phyloP scores from a whole-genome alignment of 129 eudicot genomes.

The Centaurea solstitialis region DNA sequence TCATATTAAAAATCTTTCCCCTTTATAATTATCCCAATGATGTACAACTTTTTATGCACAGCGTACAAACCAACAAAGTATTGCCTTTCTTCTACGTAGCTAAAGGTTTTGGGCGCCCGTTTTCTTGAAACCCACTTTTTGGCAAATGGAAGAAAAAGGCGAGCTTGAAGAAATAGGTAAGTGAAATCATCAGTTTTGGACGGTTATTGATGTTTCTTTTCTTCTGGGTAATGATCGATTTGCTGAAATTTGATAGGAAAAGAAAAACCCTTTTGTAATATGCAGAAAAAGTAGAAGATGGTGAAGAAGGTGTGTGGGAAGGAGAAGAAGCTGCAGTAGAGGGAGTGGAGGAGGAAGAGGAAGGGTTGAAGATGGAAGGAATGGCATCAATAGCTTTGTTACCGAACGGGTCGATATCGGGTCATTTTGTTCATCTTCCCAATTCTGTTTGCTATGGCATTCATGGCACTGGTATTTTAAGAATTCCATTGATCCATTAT shows the following conservation, averaged over 20 bases:
- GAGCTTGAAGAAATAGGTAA: constrained; percentile 37
- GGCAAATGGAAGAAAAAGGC: constrained; percentile 30
- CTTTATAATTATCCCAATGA: neutral
- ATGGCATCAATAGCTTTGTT: constrained; percentile 89
- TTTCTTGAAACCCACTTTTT: constrained; percentile 7
- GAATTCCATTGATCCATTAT: neutral
- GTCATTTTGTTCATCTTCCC: constrained; percentile 93
- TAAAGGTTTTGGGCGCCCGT: neutral
- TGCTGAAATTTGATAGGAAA: neutral
- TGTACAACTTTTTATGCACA: constrained; percentile 17
- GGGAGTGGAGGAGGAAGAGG: constrained; percentile 22
- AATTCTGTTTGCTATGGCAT: constrained; percentile 83
- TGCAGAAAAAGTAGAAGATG: constrained; percentile 17
- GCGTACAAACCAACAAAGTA: constrained; percentile 2
- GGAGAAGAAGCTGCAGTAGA: constrained; percentile 26
- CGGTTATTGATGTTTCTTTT: neutral
- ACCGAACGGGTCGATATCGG: constrained; percentile 83
- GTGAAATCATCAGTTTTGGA: neutral
- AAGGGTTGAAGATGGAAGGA: constrained; percentile 62
- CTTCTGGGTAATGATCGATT: constrained; percentile 1
- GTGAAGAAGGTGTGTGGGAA: constrained; percentile 11
- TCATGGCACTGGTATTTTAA: constrained; percentile 73
- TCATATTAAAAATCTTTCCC: neutral
- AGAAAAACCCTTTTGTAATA: constrained; percentile 9
- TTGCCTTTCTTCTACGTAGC: neutral